These are phyloP conservation scores for Geosmithia morbida DNA, from an alignment of 2,329 filamentous ascomycete species.

Conservation along the genomic window DNA sequence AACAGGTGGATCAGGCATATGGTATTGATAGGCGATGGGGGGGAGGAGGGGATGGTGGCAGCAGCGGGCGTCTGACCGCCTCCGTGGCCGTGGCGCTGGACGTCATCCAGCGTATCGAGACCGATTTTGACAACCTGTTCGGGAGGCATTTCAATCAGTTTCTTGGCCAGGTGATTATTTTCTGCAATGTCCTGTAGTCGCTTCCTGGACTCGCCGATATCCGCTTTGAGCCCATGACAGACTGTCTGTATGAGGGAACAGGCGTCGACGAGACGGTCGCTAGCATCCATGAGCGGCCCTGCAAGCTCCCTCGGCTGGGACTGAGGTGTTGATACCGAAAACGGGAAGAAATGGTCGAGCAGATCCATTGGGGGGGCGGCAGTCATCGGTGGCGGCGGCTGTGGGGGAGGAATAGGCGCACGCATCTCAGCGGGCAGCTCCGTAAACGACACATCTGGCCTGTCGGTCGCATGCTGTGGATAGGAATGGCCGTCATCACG, in stretches of 20 bases:
- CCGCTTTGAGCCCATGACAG: slow-evolving; percentile 30
- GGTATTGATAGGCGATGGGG: slow-evolving; percentile 22
- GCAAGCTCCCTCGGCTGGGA: too few relatives aligned
- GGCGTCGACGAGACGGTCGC: slow-evolving; percentile 4
- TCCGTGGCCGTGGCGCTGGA: slow-evolving; percentile 5
- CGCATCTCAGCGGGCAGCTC: too few relatives aligned
- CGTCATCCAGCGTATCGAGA: slow-evolving; percentile 22
- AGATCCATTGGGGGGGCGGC: too few relatives aligned
- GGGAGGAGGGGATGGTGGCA: slow-evolving; percentile 8
- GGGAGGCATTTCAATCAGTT: slow-evolving; percentile 23
- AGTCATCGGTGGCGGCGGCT: too few relatives aligned
- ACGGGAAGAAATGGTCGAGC: too few relatives aligned
- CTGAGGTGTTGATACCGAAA: too few relatives aligned
- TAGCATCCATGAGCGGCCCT: too few relatives aligned
- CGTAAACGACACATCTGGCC: too few relatives aligned
- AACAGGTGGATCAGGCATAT: slow-evolving; percentile 37
- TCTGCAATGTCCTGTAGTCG: slow-evolving; percentile 22
- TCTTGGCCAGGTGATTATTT: slow-evolving; percentile 25
- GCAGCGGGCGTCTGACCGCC: slow-evolving; percentile 9
- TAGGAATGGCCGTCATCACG: too few relatives aligned
- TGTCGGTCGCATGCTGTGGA: too few relatives aligned
- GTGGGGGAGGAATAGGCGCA: too few relatives aligned
- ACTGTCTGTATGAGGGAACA: slow-evolving; percentile 23
- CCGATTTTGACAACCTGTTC: slow-evolving; percentile 24
- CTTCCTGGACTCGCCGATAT: slow-evolving; percentile 26